Base-by-base conservation (phyloP, 2,329 filamentous ascomycete species). In the Tolypocladium album region DNA sequence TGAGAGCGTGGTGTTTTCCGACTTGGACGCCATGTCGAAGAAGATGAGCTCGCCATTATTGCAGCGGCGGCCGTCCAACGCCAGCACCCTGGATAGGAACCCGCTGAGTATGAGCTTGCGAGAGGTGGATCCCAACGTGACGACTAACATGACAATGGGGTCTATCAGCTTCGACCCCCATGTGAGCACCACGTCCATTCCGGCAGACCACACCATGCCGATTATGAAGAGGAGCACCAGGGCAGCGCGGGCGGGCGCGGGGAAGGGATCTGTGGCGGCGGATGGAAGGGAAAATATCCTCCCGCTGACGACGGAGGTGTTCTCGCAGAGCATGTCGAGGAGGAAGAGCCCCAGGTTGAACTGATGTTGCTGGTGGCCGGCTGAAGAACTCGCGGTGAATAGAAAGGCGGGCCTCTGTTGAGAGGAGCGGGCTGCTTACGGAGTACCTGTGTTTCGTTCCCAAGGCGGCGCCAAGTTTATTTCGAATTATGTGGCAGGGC, bases 261-360 rank as follows among this genome's bases (percentile, higher is more conserved):
- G 71, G 65, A 66, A 64, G 55, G 64, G 57, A 45, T 65, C 68
- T 17, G 62, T 71, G 39, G 62, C 72, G 52, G 69, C 69, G 0
- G 79, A 82, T 56, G 82, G 80, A 8, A 70, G 78, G 52, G 82
- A 84, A 70, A 84, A 84, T 61, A 62, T 81, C 4, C 31, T 55
- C 60, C 77, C 79, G 43, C 74, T 75, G 9, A 63, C 71, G 57
- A 71, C 39, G 31, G 59, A 55, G 38, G 39, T 74, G n/a, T 76
- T 81, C 63, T 73, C 75, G 24, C 73, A 79, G 68, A 78, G 79
- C 57, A 62, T 75, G 36, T 72, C 75, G 60, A 77, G 78, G 70
- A 78, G 82, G 68, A 84, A 84, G 74, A 84, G 82, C 63, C 80
- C 82, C 4, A 71, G 82, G 59, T 67, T 83, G 60, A 76, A 75